phyloP scores from a whole-genome alignment of 495 filamentous ascomycete genomes.

The Physcia stellaris region DNA sequence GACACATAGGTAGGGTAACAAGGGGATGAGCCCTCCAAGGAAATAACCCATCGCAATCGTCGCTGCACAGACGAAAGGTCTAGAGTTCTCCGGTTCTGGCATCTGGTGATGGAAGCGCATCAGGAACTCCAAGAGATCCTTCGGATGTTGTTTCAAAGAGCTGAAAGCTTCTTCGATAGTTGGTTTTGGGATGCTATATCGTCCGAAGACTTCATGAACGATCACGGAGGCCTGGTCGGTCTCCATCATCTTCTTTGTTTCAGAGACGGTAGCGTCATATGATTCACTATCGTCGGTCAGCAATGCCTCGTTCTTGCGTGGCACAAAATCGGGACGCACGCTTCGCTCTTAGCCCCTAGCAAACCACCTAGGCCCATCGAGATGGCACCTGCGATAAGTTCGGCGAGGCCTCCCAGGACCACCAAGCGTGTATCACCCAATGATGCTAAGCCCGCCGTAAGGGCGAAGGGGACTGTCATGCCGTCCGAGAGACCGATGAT shows the following conservation, averaged over 20 bases:
- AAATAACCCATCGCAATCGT: constrained; percentile 63
- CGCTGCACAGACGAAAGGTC: constrained; percentile 44
- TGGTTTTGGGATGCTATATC: constrained; percentile 36
- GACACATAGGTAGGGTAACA: constrained; percentile 69
- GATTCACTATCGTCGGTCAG: constrained; percentile 28
- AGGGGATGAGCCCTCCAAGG: constrained; percentile 55
- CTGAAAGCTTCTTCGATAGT: constrained; percentile 31
- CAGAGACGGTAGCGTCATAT: constrained; percentile 34
- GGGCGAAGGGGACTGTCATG: constrained; percentile 46
- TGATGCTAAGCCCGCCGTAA: constrained; percentile 39
- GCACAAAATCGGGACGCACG: constrained; percentile 33
- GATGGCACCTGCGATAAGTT: constrained; percentile 44
- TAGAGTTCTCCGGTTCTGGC: constrained; percentile 33
- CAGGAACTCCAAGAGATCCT: constrained; percentile 35
- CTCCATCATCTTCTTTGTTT: constrained; percentile 24
- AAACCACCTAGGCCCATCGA: constrained; percentile 47
- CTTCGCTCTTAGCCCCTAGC: constrained; percentile 58
- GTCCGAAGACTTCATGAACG: constrained; percentile 37
- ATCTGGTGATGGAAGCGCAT: constrained; percentile 37
- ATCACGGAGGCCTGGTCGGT: constrained; percentile 23
- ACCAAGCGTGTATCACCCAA: constrained; percentile 41
- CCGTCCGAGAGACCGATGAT: constrained; percentile 49
- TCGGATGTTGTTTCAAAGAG: constrained; percentile 31
- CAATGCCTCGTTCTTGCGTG: too few species aligned
- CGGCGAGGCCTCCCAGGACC: constrained; percentile 43